Conservation (phyloP, 1,284 basidiomycete genomes). For the Caloboletus inedulis region DNA sequence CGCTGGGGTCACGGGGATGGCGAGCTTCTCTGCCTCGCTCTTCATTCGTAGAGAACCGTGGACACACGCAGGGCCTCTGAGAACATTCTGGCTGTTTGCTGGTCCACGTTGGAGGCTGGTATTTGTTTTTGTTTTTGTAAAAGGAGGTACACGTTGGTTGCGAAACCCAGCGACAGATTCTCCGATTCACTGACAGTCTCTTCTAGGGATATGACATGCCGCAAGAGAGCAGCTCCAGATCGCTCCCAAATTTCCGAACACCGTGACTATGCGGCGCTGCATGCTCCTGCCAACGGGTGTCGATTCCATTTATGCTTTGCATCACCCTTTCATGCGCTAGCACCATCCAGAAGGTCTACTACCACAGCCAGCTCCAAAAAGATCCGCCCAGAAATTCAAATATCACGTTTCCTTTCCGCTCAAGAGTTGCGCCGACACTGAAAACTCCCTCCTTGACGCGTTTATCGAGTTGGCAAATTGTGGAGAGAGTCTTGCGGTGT, state of each 20-base stretch:
- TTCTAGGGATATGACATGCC: slow-evolving; percentile 2
- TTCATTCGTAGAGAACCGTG: slow-evolving; percentile 18
- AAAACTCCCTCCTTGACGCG: not conserved
- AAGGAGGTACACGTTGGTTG: not conserved
- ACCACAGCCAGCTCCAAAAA: not conserved
- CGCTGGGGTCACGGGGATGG: slow-evolving; percentile 20
- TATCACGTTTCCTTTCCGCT: not conserved
- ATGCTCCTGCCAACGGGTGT: not conserved
- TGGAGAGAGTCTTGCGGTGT: not conserved
- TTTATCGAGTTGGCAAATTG: not conserved
- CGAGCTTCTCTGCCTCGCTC: slow-evolving; percentile 21
- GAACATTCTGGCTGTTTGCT: slow-evolving; percentile 8
- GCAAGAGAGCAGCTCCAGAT: slow-evolving; percentile 2
- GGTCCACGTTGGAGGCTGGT: slow-evolving; percentile 8
- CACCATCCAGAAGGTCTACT: slow-evolving; percentile 2
- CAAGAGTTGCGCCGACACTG: not conserved
- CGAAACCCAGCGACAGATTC: slow-evolving; percentile 26
- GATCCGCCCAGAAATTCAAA: not conserved
- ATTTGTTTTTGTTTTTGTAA: slow-evolving; percentile 26
- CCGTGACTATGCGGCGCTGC: not conserved
- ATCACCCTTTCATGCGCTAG: not conserved
- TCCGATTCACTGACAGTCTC: slow-evolving; percentile 19
- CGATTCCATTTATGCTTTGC: not conserved
- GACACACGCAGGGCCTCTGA: slow-evolving; percentile 5
- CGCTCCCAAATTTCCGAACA: not conserved